phyloP scores from a whole-genome alignment of 192 early-diverging fungal genomes.

The Coemansia sp. region DNA sequence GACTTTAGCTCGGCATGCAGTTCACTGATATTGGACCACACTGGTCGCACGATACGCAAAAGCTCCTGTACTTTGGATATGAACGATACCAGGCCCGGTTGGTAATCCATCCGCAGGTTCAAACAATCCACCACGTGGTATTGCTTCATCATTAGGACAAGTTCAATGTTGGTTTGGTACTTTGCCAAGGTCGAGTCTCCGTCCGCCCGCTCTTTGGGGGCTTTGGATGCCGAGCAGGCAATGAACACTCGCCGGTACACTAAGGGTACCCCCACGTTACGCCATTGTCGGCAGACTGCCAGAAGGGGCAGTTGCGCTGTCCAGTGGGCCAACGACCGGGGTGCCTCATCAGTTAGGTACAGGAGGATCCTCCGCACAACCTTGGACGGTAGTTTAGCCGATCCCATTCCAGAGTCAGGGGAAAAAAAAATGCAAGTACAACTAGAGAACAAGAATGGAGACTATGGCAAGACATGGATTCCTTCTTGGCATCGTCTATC shows the following conservation, averaged over 20 bases:
- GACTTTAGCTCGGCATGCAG: conserved; percentile 1
- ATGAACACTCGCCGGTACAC: conserved; percentile 11
- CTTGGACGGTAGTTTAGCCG: too few relatives aligned
- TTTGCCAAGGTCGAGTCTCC: background rate
- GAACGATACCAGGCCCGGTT: background rate
- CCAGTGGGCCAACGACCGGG: conserved; percentile 3
- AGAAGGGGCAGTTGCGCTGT: conserved; percentile 7
- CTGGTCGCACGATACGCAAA: background rate
- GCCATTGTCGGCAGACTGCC: conserved; percentile 10
- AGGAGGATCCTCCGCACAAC: background rate
- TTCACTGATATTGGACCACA: background rate
- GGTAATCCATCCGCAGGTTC: background rate
- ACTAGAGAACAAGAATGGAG: too few relatives aligned
- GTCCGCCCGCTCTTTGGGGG: background rate
- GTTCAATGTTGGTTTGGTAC: conserved; percentile 5
- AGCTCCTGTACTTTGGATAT: background rate
- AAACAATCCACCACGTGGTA: background rate
- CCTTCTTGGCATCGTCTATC: too few relatives aligned
- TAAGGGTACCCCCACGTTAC: background rate
- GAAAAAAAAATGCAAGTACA: too few relatives aligned
- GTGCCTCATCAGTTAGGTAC: background rate
- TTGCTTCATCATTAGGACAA: background rate
- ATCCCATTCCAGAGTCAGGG: too few relatives aligned
- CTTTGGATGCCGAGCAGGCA: background rate
- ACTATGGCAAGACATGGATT: too few relatives aligned